A percentile compares a stretch with the other conserved stretches of the same genome.
Evolutionary conservation across 768 basidiomycete genomes (phyloP).

Genomic region (Asterophora parasitica): DNA sequence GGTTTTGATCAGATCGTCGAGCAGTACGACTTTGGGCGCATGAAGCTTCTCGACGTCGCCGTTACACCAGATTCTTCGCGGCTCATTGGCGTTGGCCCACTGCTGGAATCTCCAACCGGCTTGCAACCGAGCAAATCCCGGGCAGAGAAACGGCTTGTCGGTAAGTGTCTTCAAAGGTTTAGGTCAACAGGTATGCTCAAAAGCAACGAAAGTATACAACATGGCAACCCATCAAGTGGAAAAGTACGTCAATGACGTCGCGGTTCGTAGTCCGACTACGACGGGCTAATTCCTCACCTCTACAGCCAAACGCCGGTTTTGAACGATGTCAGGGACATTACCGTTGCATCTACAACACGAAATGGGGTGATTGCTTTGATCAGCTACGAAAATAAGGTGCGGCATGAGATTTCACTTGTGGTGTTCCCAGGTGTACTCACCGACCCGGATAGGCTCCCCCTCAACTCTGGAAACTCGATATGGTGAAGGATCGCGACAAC

Average conservation of each 20-base stretch:
- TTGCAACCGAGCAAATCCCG: slow-evolving; percentile 66
- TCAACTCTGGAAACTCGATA: slow-evolving; percentile 70
- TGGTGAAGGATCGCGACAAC: slow-evolving; percentile 49
- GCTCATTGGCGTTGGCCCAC: slow-evolving; percentile 63
- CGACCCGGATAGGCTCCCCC: slow-evolving; percentile 52
- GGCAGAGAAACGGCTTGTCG: slow-evolving; percentile 68
- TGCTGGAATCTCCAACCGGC: slow-evolving; percentile 58
- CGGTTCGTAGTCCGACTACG: not conserved
- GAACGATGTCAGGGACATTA: slow-evolving; percentile 69
- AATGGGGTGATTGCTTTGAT: slow-evolving; percentile 58
- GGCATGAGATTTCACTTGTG: not conserved
- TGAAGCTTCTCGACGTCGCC: slow-evolving; percentile 68
- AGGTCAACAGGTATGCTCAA: not conserved
- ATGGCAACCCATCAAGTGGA: slow-evolving; percentile 60
- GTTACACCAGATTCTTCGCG: slow-evolving; percentile 63
- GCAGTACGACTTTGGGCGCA: slow-evolving; percentile 51
- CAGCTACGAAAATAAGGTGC: slow-evolving; percentile 71
- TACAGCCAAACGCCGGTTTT: slow-evolving; percentile 66
- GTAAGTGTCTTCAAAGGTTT: slow-evolving; percentile 33
- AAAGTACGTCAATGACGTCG: slow-evolving; percentile 37
- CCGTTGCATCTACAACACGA: slow-evolving; percentile 45
- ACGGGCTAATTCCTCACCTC: slow-evolving; percentile 9
- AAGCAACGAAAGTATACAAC: slow-evolving; percentile 51
- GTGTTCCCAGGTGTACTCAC: not conserved
- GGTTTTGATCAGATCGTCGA: slow-evolving; percentile 41